phyloP scores from a whole-genome alignment of 2,329 filamentous ascomycete species.

The Verticillium isaacii region DNA sequence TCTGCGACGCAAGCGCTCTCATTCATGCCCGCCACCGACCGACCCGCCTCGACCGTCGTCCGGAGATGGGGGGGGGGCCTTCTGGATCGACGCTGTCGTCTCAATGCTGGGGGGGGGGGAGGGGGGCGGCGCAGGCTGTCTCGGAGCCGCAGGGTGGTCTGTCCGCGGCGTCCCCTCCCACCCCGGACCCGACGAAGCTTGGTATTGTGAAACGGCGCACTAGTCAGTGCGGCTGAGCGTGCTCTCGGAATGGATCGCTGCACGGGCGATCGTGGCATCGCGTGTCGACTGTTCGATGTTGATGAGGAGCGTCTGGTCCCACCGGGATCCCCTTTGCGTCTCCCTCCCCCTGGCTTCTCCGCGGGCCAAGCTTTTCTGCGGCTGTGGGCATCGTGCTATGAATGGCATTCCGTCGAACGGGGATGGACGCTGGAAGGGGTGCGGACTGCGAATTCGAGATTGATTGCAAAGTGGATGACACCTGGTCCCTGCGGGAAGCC shows the following conservation, averaged over 20 bases:
- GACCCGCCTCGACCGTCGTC: not conserved
- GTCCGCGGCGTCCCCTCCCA: not conserved
- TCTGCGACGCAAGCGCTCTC: not conserved
- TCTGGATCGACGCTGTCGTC: not conserved
- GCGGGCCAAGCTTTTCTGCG: too few relatives aligned
- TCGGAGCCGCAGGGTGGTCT: not conserved
- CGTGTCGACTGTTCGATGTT: not conserved
- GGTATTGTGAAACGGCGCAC: not conserved
- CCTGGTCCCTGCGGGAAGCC: not conserved
- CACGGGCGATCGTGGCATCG: not conserved
- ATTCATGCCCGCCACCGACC: not conserved
- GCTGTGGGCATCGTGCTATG: not conserved
- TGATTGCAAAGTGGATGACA: not conserved
- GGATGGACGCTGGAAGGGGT: not conserved
- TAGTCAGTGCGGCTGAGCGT: not conserved
- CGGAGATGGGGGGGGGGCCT: not conserved
- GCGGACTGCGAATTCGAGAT: not conserved
- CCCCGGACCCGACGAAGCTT: not conserved
- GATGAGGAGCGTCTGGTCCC: not conserved
- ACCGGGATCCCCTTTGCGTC: too few relatives aligned
- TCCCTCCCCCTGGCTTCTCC: too few relatives aligned
- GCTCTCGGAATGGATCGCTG: not conserved
- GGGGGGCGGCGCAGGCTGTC: not conserved
- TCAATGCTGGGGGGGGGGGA: not conserved
- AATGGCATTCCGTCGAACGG: not conserved